phyloP scores from a whole-genome alignment of 1,139 yeast genomes.

The Saccharomyces hybrid region DNA sequence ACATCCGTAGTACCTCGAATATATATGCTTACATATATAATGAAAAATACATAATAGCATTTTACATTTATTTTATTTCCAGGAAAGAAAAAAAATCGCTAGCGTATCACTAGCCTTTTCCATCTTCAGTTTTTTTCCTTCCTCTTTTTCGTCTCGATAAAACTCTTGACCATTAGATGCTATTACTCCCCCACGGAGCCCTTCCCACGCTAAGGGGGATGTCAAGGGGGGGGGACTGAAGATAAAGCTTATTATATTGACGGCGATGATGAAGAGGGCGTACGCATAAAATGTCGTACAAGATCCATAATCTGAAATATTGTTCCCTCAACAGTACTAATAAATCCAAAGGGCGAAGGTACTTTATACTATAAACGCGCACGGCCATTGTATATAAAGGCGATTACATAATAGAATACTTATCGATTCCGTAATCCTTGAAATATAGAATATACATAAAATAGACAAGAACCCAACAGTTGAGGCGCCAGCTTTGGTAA shows the following conservation, averaged over 20 bases:
- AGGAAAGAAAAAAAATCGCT: background rate
- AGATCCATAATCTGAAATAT: background rate
- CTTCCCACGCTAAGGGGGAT: background rate
- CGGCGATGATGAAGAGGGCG: background rate
- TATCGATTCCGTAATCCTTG: background rate
- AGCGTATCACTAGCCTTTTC: background rate
- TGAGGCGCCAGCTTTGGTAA: background rate
- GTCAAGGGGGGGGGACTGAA: background rate
- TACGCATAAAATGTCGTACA: background rate
- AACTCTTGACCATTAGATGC: background rate
- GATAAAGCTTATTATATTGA: constrained; percentile 1
- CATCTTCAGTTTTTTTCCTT: background rate
- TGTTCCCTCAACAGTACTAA: background rate
- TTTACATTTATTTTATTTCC: background rate
- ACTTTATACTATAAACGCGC: background rate
- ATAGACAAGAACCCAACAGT: background rate
- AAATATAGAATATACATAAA: background rate
- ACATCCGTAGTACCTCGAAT: background rate
- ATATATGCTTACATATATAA: background rate
- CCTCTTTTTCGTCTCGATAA: background rate
- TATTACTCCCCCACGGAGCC: background rate
- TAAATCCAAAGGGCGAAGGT: background rate
- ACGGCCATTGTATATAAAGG: background rate
- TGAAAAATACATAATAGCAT: background rate
- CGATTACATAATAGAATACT: background rate